These are phyloP conservation scores for Hypoxylon subgilvum DNA, from an alignment of 495 filamentous ascomycete genomes.

Conservation along the genomic window DNA sequence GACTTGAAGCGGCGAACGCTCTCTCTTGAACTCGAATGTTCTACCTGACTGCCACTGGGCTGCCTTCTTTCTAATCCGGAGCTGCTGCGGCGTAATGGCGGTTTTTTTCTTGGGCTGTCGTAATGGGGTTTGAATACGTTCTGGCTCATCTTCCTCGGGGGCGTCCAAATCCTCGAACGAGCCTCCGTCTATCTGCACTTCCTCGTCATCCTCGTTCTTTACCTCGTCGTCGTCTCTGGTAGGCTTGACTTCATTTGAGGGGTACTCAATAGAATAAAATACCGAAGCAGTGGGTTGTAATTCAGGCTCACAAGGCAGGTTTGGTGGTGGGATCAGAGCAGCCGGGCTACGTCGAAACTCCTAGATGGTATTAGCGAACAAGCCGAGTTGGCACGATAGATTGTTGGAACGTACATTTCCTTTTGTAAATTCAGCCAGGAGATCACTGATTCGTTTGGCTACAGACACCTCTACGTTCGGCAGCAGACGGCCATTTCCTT, in stretches of 20 bases:
- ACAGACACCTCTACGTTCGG: slow-evolving; percentile 17
- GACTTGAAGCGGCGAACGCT: slow-evolving; percentile 11
- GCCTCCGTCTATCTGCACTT: neutral
- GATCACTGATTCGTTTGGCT: slow-evolving; percentile 19
- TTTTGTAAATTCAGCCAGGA: slow-evolving; percentile 17
- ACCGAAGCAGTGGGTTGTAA: neutral
- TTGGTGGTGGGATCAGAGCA: neutral
- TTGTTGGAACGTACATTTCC: slow-evolving; percentile 24
- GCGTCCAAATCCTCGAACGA: neutral
- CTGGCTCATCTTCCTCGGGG: neutral
- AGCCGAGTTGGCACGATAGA: neutral
- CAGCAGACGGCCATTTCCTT: slow-evolving; percentile 27
- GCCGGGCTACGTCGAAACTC: slow-evolving; percentile 12
- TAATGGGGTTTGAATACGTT: neutral
- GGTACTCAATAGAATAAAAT: slow-evolving; percentile 19
- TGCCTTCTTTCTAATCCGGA: slow-evolving; percentile 26
- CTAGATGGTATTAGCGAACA: slow-evolving; percentile 14
- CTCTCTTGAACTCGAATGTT: slow-evolving; percentile 13
- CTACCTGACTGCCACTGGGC: slow-evolving; percentile 35
- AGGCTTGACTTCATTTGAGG: neutral
- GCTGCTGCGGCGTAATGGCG: slow-evolving; percentile 15
- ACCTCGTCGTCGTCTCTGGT: neutral
- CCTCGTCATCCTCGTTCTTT: neutral
- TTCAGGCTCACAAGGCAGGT: neutral
- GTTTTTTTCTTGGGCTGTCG: slow-evolving; percentile 5